These are phyloP conservation scores for Dactylellina sp. DNA, from an alignment of 2,329 filamentous ascomycete genomes.

Conservation along the genomic window DNA sequence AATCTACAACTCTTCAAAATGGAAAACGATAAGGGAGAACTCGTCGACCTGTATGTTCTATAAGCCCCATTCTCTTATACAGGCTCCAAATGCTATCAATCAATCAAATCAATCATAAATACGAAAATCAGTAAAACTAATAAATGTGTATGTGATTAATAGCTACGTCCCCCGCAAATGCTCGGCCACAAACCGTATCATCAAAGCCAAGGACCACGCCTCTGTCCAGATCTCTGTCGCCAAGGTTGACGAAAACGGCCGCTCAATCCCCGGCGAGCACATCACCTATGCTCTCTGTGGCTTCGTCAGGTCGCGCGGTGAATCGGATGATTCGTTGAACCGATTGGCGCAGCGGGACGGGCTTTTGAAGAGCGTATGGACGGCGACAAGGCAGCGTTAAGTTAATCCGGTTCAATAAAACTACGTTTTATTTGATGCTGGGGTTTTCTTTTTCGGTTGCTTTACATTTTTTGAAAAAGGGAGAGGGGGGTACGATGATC, in stretches of 20 bases:
- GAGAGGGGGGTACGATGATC: background rate
- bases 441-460: background rate
- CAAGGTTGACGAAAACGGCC: slow-evolving; percentile 99
- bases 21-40: slow-evolving; percentile 99
- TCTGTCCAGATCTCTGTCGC: slow-evolving; percentile 96
- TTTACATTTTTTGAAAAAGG: no score
- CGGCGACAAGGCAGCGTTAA: slow-evolving; percentile 72
- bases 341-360: slow-evolving; percentile 94
- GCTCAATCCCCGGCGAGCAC: slow-evolving; percentile 92
- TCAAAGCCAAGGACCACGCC: slow-evolving; percentile 99
- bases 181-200: slow-evolving; percentile 99
- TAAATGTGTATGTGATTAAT: no score
- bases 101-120: background rate
- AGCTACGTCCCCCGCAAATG: slow-evolving; percentile 99
- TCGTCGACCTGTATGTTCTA: slow-evolving; percentile 91
- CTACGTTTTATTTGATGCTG: background rate
- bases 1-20: slow-evolving; percentile 67
- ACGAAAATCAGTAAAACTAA: no score
- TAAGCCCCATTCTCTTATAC: background rate
- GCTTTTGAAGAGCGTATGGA: slow-evolving; percentile 97
- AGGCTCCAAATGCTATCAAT: background rate
- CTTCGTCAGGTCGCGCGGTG: slow-evolving; percentile 97
- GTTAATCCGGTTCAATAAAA: slow-evolving; percentile 47
- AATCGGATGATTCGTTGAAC: slow-evolving; percentile 96
- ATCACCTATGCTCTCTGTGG: slow-evolving; percentile 97